Conservation (phyloP, 2,329 filamentous ascomycete genomes). For the Cadophora malorum region DNA sequence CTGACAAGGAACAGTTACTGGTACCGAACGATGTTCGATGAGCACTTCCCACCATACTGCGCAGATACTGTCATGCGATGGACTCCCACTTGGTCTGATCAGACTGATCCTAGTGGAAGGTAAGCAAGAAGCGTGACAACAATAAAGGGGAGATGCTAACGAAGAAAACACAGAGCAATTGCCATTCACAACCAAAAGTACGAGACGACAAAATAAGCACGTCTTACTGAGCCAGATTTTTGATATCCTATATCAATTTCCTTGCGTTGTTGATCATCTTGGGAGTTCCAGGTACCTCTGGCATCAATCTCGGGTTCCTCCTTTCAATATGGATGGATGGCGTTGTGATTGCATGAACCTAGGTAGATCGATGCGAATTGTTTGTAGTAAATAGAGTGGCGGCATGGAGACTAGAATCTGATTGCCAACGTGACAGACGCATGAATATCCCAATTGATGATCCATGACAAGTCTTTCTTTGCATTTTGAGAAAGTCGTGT, state of each 20-base stretch:
- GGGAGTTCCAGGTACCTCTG: slow-evolving; percentile 15
- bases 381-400: slow-evolving; percentile 21
- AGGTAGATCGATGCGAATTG: slow-evolving; percentile 13
- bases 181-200: slow-evolving; percentile 79
- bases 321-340: slow-evolving; percentile 4
- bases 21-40: slow-evolving; percentile 98
- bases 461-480: slow-evolving; percentile 13
- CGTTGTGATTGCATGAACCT: slow-evolving; percentile 18
- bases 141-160: slow-evolving; percentile 22
- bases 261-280: slow-evolving; percentile 12
- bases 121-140: slow-evolving; percentile 27
- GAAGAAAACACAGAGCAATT: slow-evolving; percentile 70
- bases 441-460: slow-evolving; percentile 10
- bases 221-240: neutral
- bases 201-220: slow-evolving; percentile 47
- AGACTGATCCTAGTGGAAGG: slow-evolving; percentile 88
- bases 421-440: neutral
- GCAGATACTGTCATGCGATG: slow-evolving; percentile 94
- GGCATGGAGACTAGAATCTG: neutral
- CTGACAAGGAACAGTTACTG: slow-evolving; percentile 69
- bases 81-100: slow-evolving; percentile 97
- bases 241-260: neutral
- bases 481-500: slow-evolving; percentile 13
- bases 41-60: slow-evolving; percentile 93
- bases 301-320: slow-evolving; percentile 5